Conservation (phyloP, 352 stramenopile species). For the Pythium scleroteichum region DNA sequence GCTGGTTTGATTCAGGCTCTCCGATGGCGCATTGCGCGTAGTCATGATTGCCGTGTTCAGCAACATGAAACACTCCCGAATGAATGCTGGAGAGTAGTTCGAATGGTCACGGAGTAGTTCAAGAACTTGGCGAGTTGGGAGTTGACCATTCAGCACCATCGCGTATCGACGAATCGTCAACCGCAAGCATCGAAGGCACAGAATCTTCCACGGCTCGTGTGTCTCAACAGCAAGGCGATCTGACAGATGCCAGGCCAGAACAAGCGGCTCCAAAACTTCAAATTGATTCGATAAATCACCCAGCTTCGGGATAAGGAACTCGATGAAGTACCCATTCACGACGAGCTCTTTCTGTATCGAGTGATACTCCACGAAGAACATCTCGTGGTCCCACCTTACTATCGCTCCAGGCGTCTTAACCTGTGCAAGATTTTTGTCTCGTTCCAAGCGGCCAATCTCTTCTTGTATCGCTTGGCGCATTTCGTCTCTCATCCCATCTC, state of each 20-base stretch:
- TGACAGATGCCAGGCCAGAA: conserved; percentile 80
- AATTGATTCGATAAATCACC: conserved; percentile 61
- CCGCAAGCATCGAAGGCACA: conserved; percentile 69
- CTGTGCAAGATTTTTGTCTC: conserved; percentile 22
- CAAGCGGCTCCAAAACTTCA: conserved; percentile 69
- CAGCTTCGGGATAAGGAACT: conserved; percentile 70
- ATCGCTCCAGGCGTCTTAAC: conserved; percentile 26
- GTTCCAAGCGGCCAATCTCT: conserved; percentile 61
- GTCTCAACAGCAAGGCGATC: conserved; percentile 68
- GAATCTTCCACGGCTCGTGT: conserved; percentile 55
- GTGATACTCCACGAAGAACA: conserved; percentile 76
- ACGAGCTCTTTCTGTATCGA: conserved; percentile 76
- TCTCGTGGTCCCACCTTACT: conserved; percentile 72
- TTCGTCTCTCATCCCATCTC: conserved; percentile 60
- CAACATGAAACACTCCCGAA: conserved; percentile 77
- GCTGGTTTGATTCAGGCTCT: conserved; percentile 65
- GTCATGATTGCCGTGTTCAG: conserved; percentile 75
- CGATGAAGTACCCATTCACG: conserved; percentile 82
- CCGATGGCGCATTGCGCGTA: conserved; percentile 56
- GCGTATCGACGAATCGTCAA: conserved; percentile 74
- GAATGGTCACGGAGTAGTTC: conserved; percentile 58
- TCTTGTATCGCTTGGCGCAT: conserved; percentile 48
- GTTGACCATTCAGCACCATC: conserved; percentile 77
- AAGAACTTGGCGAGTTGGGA: conserved; percentile 61
- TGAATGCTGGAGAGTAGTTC: conserved; percentile 46